phyloP scores from a whole-genome alignment of 2,329 filamentous ascomycete species.

The Colletotrichum sp. region DNA sequence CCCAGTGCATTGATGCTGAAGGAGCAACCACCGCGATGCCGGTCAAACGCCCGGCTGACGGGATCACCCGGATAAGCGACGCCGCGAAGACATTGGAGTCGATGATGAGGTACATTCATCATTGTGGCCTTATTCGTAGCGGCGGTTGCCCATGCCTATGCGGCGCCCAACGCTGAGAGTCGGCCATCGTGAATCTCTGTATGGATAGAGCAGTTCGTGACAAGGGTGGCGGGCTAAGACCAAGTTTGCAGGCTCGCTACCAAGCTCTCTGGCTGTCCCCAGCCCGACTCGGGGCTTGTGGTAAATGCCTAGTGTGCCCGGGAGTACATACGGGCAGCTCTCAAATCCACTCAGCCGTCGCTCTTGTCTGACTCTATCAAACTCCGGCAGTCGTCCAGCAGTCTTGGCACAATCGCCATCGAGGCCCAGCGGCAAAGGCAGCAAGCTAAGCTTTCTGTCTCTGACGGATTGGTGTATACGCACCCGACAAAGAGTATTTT shows the following conservation, averaged over 20 bases:
- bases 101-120: neutral
- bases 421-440: neutral
- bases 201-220: constrained; percentile 2
- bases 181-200: neutral
- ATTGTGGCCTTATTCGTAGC: neutral
- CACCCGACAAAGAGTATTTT: neutral
- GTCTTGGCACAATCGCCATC: neutral
- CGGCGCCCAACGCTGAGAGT: neutral
- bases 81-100: neutral
- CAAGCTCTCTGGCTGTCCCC: neutral
- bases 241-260: constrained; percentile 5
- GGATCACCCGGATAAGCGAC: neutral
- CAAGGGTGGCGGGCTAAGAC: constrained; percentile 1
- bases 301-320: neutral
- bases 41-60: neutral
- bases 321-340: neutral
- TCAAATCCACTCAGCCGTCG: neutral
- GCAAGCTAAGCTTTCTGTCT: neutral
- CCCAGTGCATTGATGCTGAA: neutral
- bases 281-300: neutral
- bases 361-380: neutral
- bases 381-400: neutral
- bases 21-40: neutral
- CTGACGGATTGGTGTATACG: neutral
- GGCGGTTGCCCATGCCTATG: neutral